Percentiles rank a stretch among this genome's conserved stretches.
Conservation (phyloP, 2,329 filamentous ascomycete species). For the Diaporthe caulivora region DNA sequence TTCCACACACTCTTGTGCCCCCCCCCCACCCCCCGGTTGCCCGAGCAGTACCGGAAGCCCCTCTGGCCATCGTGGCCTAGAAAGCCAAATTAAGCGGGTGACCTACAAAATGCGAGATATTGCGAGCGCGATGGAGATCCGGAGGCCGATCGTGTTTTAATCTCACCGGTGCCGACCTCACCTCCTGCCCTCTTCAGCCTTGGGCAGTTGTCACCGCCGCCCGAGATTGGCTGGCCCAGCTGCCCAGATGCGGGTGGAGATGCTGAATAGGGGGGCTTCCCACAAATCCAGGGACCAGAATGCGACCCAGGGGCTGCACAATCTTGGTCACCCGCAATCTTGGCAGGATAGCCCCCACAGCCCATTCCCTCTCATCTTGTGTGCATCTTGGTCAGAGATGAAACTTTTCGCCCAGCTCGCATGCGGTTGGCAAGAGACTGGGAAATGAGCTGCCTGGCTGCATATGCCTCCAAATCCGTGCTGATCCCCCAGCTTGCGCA, state of each 20-base stretch:
- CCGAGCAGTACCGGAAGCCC: conserved; percentile 7
- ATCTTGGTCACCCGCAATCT: conserved; percentile 31
- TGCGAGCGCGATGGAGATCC: conserved; percentile 27
- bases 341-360: conserved; percentile 29
- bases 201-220: conserved; percentile 7
- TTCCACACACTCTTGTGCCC: neutral
- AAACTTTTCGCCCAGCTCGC: conserved; percentile 15
- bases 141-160: conserved; percentile 33
- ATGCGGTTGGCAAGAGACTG: conserved; percentile 22
- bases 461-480: conserved; percentile 5
- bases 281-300: conserved; percentile 35
- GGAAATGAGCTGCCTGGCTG: conserved; percentile 30
- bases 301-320: conserved; percentile 26
- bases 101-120: conserved; percentile 22
- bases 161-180: conserved; percentile 30
- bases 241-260: conserved; percentile 26
- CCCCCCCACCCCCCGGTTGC: neutral
- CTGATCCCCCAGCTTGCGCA: conserved; percentile 8
- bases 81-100: conserved; percentile 3
- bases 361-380: conserved; percentile 34
- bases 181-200: conserved; percentile 5
- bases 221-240: conserved; percentile 25
- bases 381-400: conserved; percentile 25
- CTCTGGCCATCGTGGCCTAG: conserved; percentile 3
- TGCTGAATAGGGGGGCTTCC: conserved; percentile 31